These are phyloP conservation scores for Beauveria medogensis DNA, from an alignment of 2,329 filamentous ascomycete genomes.

Conservation along the genomic window DNA sequence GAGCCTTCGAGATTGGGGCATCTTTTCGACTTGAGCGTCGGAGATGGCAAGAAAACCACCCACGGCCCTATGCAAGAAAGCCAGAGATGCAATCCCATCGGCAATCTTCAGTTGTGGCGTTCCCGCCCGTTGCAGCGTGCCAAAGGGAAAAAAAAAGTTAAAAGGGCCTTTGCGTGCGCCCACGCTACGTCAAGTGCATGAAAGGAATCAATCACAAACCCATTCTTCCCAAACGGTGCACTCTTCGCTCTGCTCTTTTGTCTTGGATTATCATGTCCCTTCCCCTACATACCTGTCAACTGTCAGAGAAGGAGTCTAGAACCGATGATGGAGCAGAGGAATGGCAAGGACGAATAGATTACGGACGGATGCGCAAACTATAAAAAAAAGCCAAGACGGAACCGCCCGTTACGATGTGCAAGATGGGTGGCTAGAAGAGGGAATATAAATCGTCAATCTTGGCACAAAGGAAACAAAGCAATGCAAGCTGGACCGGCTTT, in stretches of 20 bases:
- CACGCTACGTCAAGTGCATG: background rate
- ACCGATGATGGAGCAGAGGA: background rate
- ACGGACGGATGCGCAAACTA: background rate
- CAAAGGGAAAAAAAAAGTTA: background rate
- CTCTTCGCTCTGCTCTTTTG: background rate
- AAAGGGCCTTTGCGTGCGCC: background rate
- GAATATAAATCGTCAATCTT: slow-evolving; percentile 1
- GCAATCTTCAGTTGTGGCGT: slow-evolving; percentile 8
- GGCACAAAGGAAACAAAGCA: background rate
- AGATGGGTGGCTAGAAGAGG: slow-evolving; percentile 3
- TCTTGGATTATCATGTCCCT: background rate
- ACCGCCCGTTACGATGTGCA: slow-evolving; percentile 5
- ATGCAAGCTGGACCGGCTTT: background rate
- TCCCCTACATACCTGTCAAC: background rate
- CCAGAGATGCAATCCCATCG: slow-evolving; percentile 2
- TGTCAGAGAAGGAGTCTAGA: background rate
- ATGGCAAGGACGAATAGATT: background rate
- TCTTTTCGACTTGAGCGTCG: background rate
- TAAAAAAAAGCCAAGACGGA: slow-evolving; percentile 11
- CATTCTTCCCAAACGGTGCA: background rate
- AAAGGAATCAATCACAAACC: background rate
- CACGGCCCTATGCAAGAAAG: background rate
- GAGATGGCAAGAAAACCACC: background rate
- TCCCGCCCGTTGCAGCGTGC: background rate
- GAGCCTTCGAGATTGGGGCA: background rate